Percentiles rank a stretch among this genome's conserved stretches.
Evolutionary conservation across 2,329 filamentous ascomycete species (phyloP).

Genomic region (Fusarium brachygibbosum): DNA sequence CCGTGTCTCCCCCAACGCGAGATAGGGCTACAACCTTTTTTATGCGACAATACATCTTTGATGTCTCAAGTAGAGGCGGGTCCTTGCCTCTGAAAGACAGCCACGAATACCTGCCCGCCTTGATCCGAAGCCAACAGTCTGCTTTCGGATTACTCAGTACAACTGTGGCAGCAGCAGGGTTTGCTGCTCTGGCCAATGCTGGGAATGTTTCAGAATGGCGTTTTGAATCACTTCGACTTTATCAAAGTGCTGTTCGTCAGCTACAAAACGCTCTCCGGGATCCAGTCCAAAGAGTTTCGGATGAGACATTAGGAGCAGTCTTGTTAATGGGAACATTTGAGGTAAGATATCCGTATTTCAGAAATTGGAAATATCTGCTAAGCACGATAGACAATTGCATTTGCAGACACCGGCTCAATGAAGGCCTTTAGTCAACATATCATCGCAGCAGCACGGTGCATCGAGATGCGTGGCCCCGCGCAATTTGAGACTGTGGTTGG

Average conservation of each 20-base stretch:
- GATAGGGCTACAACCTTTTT: slow-evolving; percentile 42
- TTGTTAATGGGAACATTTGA: slow-evolving; percentile 44
- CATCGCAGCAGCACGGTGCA: slow-evolving; percentile 40
- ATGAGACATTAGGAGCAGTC: slow-evolving; percentile 39
- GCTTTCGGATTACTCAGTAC: slow-evolving; percentile 35
- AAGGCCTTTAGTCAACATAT: slow-evolving; percentile 40
- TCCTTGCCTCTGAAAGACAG: background rate
- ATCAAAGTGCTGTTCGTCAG: slow-evolving; percentile 32
- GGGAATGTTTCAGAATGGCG: slow-evolving; percentile 29
- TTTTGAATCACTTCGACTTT: slow-evolving; percentile 34
- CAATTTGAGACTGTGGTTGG: slow-evolving; percentile 36
- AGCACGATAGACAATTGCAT: slow-evolving; percentile 32
- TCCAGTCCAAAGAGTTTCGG: slow-evolving; percentile 21
- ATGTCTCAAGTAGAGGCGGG: background rate
- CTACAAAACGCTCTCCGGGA: slow-evolving; percentile 30
- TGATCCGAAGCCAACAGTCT: slow-evolving; percentile 22
- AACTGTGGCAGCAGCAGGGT: slow-evolving; percentile 32
- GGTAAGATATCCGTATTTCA: background rate
- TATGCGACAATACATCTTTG: slow-evolving; percentile 36
- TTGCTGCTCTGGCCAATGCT: slow-evolving; percentile 43
- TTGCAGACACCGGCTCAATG: slow-evolving; percentile 31
- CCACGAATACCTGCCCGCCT: slow-evolving; percentile 38
- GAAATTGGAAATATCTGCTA: background rate
- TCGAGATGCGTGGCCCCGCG: slow-evolving; percentile 38
- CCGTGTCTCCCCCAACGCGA: slow-evolving; percentile 20